phyloP scores from a whole-genome alignment of 2,329 filamentous ascomycete species.

The Curvularia lunata region DNA sequence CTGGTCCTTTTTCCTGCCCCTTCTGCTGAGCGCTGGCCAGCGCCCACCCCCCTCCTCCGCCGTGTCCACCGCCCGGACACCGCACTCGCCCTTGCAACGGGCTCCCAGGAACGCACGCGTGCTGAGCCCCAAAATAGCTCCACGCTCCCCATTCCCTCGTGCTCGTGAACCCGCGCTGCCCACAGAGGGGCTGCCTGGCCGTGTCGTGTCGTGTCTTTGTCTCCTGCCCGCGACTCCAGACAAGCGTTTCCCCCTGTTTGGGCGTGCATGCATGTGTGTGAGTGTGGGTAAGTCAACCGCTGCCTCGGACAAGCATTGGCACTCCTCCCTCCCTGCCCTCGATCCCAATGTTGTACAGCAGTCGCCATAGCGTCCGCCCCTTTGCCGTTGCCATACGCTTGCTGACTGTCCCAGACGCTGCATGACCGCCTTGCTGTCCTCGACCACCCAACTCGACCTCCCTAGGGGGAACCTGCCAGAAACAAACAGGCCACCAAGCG shows the following conservation, averaged over 20 bases:
- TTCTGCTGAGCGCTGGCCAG: conserved; percentile 11
- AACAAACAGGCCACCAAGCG: conserved; percentile 6
- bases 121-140: conserved; percentile 33
- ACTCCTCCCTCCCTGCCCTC: conserved; percentile 29
- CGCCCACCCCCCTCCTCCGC: conserved; percentile 3
- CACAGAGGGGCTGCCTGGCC: conserved; percentile 2
- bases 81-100: conserved; percentile 25
- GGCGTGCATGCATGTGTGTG: conserved; percentile 14
- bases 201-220: conserved; percentile 25
- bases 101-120: conserved; percentile 30
- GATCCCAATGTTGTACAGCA: conserved; percentile 45
- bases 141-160: conserved; percentile 16
- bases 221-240: conserved; percentile 16
- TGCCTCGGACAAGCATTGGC: conserved; percentile 1
- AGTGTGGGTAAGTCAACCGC: conserved; percentile 34
- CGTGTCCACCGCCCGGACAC: conserved; percentile 6
- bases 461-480: conserved; percentile 13
- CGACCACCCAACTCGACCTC: conserved; percentile 17
- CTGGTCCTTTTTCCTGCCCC: conserved; percentile 14
- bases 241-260: conserved; percentile 7
- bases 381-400: conserved; percentile 34
- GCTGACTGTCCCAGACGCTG: conserved; percentile 42
- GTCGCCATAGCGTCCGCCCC: conserved; percentile 39
- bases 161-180: conserved; percentile 9
- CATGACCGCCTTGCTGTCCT: conserved; percentile 27